Evolutionary conservation across 306 rosid genomes (phyloP).

Genomic region (Calophaca sinica): DNA sequence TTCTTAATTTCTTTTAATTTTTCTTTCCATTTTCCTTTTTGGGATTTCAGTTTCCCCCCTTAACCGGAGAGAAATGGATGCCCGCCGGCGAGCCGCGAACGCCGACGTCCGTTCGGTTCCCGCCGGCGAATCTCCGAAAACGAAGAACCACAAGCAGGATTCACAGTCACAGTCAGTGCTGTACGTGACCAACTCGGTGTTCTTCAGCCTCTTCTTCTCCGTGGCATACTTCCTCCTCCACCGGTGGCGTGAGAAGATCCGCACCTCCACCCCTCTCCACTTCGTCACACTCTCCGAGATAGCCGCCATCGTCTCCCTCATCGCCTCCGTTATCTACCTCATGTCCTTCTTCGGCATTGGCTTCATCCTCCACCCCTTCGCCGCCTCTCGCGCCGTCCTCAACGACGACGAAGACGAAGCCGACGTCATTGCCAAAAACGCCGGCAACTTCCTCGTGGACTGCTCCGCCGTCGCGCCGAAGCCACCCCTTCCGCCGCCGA

Average conservation of each 20-base stretch:
- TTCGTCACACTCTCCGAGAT: constrained; percentile 72
- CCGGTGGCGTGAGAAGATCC: constrained; percentile 90
- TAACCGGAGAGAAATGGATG: constrained; percentile 56
- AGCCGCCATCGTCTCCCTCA: constrained; percentile 61
- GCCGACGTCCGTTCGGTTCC: neutral
- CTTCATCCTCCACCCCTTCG: constrained; percentile 61
- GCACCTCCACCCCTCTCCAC: constrained; percentile 84
- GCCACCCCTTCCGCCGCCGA: constrained; percentile 43
- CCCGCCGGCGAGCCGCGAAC: constrained; percentile 58
- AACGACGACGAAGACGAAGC: constrained; percentile 57
- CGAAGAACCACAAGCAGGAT: constrained; percentile 32
- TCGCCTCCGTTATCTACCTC: constrained; percentile 82
- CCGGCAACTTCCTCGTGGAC: constrained; percentile 58
- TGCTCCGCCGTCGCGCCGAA: constrained; percentile 46
- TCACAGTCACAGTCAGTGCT: constrained; percentile 24
- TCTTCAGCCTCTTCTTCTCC: constrained; percentile 81
- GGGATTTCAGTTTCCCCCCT: neutral
- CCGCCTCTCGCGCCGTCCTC: constrained; percentile 58
- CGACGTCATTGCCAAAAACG: constrained; percentile 52
- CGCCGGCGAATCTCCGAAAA: constrained; percentile 37
- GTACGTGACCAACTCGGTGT: constrained; percentile 65
- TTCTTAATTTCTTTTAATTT: neutral
- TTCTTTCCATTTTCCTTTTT: neutral
- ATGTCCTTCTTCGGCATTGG: constrained; percentile 83
- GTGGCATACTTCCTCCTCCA: constrained; percentile 79